A percentile compares a stretch with the other conserved stretches of the same genome.
Conservation (phyloP, 2,329 filamentous ascomycete species). For the Canariomyces notabilis region DNA sequence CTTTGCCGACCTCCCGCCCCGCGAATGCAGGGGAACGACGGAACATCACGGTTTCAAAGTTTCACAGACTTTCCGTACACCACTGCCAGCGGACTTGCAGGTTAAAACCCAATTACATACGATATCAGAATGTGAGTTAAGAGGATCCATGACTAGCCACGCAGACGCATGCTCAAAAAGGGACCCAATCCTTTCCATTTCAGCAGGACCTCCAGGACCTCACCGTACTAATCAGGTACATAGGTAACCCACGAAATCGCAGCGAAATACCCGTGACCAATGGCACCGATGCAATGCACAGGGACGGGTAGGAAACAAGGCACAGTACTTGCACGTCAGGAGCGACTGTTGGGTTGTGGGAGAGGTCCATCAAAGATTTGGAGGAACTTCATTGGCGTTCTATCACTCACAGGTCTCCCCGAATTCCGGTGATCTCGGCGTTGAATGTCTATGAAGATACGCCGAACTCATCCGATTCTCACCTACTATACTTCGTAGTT, state of each 20-base stretch:
- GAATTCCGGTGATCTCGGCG: too few species aligned
- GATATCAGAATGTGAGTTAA: background rate
- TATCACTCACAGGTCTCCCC: too few species aligned
- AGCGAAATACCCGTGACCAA: too few species aligned
- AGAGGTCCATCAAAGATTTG: background rate
- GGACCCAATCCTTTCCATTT: too few species aligned
- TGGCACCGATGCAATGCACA: too few species aligned
- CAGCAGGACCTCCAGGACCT: too few species aligned
- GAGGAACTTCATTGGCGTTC: background rate
- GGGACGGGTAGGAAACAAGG: background rate
- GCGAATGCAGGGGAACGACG: constrained; percentile 14
- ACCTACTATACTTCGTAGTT: too few species aligned
- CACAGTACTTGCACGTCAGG: background rate
- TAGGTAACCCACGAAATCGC: too few species aligned
- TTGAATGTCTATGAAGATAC: too few species aligned
- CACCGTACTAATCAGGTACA: too few species aligned
- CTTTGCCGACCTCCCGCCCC: constrained; percentile 5
- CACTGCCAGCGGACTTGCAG: background rate
- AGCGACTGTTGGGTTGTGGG: background rate
- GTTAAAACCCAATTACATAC: background rate
- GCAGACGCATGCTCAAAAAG: background rate
- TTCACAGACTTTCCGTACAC: background rate
- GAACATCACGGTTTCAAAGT: constrained; percentile 14
- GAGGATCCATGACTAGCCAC: background rate
- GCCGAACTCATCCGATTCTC: too few species aligned